Base-by-base conservation (phyloP, 768 basidiomycete species). In the Plicaturopsis crispa region DNA sequence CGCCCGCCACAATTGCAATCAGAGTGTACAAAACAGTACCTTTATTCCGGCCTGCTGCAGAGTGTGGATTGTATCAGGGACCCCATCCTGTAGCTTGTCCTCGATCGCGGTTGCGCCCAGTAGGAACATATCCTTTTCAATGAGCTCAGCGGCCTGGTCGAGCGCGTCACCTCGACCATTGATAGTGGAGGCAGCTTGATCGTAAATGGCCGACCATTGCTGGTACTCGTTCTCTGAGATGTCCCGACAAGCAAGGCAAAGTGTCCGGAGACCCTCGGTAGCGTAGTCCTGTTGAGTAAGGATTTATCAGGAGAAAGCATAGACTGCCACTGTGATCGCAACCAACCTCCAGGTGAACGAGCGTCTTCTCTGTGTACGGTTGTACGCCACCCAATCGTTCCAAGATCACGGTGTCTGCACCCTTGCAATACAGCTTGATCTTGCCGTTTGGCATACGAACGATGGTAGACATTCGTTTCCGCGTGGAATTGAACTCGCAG, bases 41-140 rank as follows among this genome's bases (percentile, higher is more conserved):
- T 98, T 99, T 62, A 99, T 96, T 3, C 96, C 96, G 24, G 96
- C 96, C 75, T 88, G 89, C 51, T 99, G 96, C 33, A 99, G 60
- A 0, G 93, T 97, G 56, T 98, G 93, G 35, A 98, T 99, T 4
- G 96, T 82, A 51, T 99, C 96, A 0, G 96, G 96, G 3, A 99
- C 96, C 28, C 96, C 96, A 37, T 99, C 96, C 56, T 99, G 96
- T 11, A 99, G 66, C 60, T 96, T 98, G 59, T 99, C 96, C 58
- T 99, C 96, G 52, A 99, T 92, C 13, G 96, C 96, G 2, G 96
- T 98, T 18, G 96, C 96, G 3, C 96, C 96, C 13, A 99, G 72
- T 13, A 99, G 55, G 52, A 88, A 82, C 48, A 99, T 69, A 44
- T 99, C 91, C 50, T 85, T 85, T 65, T 99, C 96, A 47, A 99